Conservation (phyloP, 495 filamentous ascomycete genomes). For the Daldinia vernicosa region DNA sequence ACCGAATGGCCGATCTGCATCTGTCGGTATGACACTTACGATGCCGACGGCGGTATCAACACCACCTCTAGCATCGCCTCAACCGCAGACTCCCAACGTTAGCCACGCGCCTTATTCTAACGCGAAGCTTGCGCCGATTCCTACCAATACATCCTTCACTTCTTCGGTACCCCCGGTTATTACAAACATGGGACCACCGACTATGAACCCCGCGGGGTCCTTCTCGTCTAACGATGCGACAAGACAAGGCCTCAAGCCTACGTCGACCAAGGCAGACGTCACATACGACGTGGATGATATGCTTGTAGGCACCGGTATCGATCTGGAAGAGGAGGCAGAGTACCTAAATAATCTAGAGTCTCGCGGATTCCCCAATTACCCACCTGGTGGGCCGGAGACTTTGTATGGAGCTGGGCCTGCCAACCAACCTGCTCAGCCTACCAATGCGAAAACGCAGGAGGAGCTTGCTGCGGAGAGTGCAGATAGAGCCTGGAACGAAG, state of each 20-base stretch:
- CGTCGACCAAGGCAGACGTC: constrained; percentile 69
- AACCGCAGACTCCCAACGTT: constrained; percentile 21
- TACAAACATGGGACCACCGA: constrained; percentile 79
- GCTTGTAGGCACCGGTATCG: constrained; percentile 79
- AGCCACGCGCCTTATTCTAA: constrained; percentile 49
- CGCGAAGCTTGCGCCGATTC: constrained; percentile 49
- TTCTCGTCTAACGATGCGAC: constrained; percentile 33
- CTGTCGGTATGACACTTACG: constrained; percentile 21
- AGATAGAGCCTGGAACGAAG: constrained; percentile 57
- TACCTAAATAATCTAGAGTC: constrained; percentile 65
- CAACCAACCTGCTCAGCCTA: constrained; percentile 61
- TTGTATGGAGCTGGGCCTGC: constrained; percentile 69
- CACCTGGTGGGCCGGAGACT: constrained; percentile 55
- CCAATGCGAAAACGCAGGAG: constrained; percentile 59
- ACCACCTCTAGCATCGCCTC: constrained; percentile 24
- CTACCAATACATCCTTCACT: constrained; percentile 22
- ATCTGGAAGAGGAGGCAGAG: constrained; percentile 84
- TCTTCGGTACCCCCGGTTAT: constrained; percentile 39
- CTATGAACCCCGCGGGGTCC: constrained; percentile 30
- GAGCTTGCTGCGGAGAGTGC: constrained; percentile 59
- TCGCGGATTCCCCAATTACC: constrained; percentile 58
- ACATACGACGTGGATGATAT: constrained; percentile 77
- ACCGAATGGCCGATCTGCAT: constrained; percentile 24
- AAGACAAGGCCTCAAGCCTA: constrained; percentile 64
- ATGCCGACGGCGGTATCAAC: constrained; percentile 30